Evolutionary conservation across 2,329 filamentous ascomycete genomes (phyloP).

Genomic region (Anthostomella pinea): DNA sequence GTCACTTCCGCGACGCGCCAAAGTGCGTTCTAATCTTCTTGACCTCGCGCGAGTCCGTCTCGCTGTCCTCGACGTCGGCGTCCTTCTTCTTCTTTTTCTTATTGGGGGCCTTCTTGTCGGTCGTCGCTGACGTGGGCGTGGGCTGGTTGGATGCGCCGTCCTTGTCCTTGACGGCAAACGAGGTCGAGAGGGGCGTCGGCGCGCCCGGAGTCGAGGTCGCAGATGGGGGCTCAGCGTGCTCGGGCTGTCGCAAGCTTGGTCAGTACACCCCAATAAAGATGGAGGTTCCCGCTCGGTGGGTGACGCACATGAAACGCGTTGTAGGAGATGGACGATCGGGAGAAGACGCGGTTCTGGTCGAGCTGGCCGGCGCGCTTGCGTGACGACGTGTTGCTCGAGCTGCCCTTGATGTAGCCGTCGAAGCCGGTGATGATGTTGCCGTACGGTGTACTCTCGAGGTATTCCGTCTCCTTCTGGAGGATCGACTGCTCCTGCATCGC

Average conservation of each 20-base stretch:
- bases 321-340: conserved; percentile 61
- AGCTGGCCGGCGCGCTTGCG: conserved; percentile 62
- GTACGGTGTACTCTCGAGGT: conserved; percentile 83
- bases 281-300: too few relatives aligned
- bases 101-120: conserved; percentile 40
- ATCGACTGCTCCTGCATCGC: conserved; percentile 74
- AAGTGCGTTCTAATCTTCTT: conserved; percentile 60
- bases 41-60: conserved; percentile 51
- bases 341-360: conserved; percentile 74
- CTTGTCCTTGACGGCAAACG: conserved; percentile 42
- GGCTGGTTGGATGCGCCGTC: conserved; percentile 47
- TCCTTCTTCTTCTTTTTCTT: conserved; percentile 55
- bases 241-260: too few relatives aligned
- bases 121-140: conserved; percentile 54
- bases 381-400: conserved; percentile 58
- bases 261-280: too few relatives aligned
- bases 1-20: conserved; percentile 50
- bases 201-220: conserved; percentile 43
- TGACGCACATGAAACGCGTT: conserved; percentile 41
- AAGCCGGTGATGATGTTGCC: conserved; percentile 98
- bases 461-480: conserved; percentile 76
- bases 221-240: conserved; percentile 44
- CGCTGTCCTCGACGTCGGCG: conserved; percentile 51
- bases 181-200: conserved; percentile 54
- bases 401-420: conserved; percentile 95